Evolutionary conservation across 768 basidiomycete species (phyloP).

Genomic region (Favolaschia claudopus): DNA sequence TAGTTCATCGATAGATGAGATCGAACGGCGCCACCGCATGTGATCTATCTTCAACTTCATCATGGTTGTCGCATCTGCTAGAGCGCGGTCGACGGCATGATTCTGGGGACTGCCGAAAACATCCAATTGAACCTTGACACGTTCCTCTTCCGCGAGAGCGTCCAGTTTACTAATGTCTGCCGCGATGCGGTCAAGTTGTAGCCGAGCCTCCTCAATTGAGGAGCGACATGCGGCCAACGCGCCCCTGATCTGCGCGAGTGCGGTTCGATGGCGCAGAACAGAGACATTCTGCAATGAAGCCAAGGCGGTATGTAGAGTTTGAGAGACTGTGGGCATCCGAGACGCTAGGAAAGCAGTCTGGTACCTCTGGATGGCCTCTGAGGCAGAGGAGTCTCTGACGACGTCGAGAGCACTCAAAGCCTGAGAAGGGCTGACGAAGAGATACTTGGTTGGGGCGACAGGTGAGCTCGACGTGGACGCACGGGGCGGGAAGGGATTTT

Average conservation of each 20-base stretch:
- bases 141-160: conserved; percentile 47
- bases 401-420: conserved; percentile 61
- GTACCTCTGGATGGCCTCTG: conserved; percentile 65
- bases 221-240: conserved; percentile 47
- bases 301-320: conserved; percentile 42
- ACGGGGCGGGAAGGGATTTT: conserved; percentile 7
- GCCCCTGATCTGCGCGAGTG: conserved; percentile 46
- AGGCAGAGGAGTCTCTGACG: conserved; percentile 54
- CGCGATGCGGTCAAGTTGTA: conserved; percentile 44
- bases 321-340: conserved; percentile 57
- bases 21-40: conserved; percentile 56
- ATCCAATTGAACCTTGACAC: conserved; percentile 42
- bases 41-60: conserved; percentile 49
- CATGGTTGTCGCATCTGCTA: conserved; percentile 45
- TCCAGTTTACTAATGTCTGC: conserved; percentile 45
- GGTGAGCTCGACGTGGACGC: conserved; percentile 36
- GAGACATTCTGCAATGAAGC: conserved; percentile 24
- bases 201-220: conserved; percentile 38
- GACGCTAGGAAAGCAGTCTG: conserved; percentile 70
- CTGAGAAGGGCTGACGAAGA: conserved; percentile 66
- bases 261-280: conserved; percentile 44
- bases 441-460: conserved; percentile 31
- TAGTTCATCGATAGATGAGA: conserved; percentile 56
- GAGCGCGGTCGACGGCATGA: conserved; percentile 44
- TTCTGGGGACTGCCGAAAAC: conserved; percentile 41